Percentiles rank a stretch among this genome's conserved stretches.
These are phyloP conservation scores for Nakazawaea populi DNA, from an alignment of 805 yeast species.

Conservation along the genomic window DNA sequence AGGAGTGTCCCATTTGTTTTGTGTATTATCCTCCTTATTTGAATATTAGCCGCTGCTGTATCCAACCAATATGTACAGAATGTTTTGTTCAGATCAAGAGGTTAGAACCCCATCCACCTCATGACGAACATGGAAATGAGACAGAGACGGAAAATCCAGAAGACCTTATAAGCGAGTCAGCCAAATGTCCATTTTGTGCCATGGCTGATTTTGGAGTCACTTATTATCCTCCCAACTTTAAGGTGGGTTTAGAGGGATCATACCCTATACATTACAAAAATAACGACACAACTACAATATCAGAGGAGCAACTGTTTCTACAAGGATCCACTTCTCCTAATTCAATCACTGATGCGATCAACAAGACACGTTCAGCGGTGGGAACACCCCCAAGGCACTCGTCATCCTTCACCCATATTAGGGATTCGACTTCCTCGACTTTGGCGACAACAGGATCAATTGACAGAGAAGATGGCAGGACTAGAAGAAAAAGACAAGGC, in stretches of 20 bases:
- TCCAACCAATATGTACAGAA: conserved; percentile 91
- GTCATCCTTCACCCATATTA: neutral
- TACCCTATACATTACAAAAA: conserved; percentile 38
- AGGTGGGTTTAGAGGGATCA: conserved; percentile 52
- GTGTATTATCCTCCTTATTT: conserved; percentile 73
- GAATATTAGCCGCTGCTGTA: conserved; percentile 82
- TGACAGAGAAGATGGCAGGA: neutral
- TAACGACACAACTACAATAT: conserved; percentile 14
- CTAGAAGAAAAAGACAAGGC: conserved; percentile 32
- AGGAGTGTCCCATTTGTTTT: conserved; percentile 94
- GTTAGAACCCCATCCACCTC: conserved; percentile 89
- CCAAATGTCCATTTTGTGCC: conserved; percentile 92
- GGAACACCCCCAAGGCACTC: conserved; percentile 21
- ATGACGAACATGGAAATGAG: conserved; percentile 43
- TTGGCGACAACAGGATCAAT: neutral
- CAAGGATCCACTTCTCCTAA: conserved; percentile 6
- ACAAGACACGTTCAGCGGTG: conserved; percentile 20
- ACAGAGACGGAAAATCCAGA: conserved; percentile 39
- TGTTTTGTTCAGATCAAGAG: conserved; percentile 96
- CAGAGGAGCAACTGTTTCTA: conserved; percentile 16
- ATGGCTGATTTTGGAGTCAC: conserved; percentile 79
- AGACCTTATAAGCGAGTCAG: conserved; percentile 75
- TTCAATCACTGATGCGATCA: conserved; percentile 20
- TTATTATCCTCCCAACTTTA: conserved; percentile 59
- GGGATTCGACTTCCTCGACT: neutral